Base-by-base conservation (phyloP, 2,329 filamentous ascomycete genomes). In the Fusarium aywerte region DNA sequence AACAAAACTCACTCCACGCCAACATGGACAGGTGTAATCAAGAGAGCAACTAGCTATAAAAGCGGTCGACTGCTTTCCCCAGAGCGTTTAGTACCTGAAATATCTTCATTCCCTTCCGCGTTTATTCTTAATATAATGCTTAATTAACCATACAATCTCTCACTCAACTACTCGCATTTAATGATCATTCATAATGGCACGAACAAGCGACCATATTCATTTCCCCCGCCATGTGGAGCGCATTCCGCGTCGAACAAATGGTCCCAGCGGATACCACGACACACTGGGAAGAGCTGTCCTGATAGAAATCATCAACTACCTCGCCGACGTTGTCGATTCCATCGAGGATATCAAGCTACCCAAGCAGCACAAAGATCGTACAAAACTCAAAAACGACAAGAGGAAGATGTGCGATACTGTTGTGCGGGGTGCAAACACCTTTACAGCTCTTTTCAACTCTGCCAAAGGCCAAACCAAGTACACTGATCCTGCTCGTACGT, bases 241-340 rank as follows among this genome's bases (percentile, higher is more conserved):
- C 10, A 55, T 65, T 6, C 65, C 64, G 8, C 59, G 54, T 21
- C 64, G 65, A 25, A n/a, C 47, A 21, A 47, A 67, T n/a, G 65
- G 59, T 4, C 18, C 32, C 35, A 61, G 49, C 38, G 65, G 65
- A 21, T 67, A 67, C 13, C 49, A 56, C 23, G 65, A 67, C 32
- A 33, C 54, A 16, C 21, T 68, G 13, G 65, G 65, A 16, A 64
- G 65, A 51, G 65, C 65, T n/a, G 65, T 67, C 4, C 32, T 67
- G 40, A 68, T 67, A 29, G 64, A 61, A 15, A 67, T 67, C 42
- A 39, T 67, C 64, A 67, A 67, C 35, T 68, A 65, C 33, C 60
- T 67, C 2, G 65, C 65, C 36, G 64, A 67, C 38, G 64, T 67
- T 5, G 65, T 56, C 33, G 65, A 67, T 25, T 54, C 64, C 10